Conservation (phyloP, 2,329 filamentous ascomycete species). For the Cladosporium sp. region DNA sequence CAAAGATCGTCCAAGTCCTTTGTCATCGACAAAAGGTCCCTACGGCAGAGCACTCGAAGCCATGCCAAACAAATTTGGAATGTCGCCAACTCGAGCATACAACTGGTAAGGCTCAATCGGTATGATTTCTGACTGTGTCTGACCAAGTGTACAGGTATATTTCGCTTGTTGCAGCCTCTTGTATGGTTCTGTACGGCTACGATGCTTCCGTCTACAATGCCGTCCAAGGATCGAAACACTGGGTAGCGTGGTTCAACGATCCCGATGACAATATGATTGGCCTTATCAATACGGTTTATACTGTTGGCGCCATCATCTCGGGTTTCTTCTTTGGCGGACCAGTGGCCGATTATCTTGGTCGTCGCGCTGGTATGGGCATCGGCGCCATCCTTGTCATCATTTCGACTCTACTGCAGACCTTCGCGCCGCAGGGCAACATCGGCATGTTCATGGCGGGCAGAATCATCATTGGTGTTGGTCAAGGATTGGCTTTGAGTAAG, state of each 20-base stretch:
- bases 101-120: constrained; percentile 28
- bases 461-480: constrained; percentile 65
- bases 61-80: constrained; percentile 8
- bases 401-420: constrained; percentile 66
- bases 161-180: constrained; percentile 65
- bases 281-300: constrained; percentile 65
- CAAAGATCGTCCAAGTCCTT: not conserved
- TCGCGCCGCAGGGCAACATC: constrained; percentile 56
- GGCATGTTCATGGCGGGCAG: constrained; percentile 66
- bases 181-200: constrained; percentile 72
- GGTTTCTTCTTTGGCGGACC: constrained; percentile 68
- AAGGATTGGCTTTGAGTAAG: constrained; percentile 62
- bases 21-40: not conserved
- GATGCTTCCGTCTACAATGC: constrained; percentile 72
- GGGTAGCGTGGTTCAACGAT: constrained; percentile 61
- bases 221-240: constrained; percentile 63
- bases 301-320: constrained; percentile 65
- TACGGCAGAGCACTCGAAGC: not conserved
- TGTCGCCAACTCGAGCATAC: constrained; percentile 38
- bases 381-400: constrained; percentile 63
- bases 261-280: constrained; percentile 46
- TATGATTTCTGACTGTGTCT: constrained; percentile 17
- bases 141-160: constrained; percentile 53
- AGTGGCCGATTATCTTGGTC: constrained; percentile 38
- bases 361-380: constrained; percentile 60